These are phyloP conservation scores for Strigomonas culicis DNA, from an alignment of 208 protist species.

Conservation along the genomic window DNA sequence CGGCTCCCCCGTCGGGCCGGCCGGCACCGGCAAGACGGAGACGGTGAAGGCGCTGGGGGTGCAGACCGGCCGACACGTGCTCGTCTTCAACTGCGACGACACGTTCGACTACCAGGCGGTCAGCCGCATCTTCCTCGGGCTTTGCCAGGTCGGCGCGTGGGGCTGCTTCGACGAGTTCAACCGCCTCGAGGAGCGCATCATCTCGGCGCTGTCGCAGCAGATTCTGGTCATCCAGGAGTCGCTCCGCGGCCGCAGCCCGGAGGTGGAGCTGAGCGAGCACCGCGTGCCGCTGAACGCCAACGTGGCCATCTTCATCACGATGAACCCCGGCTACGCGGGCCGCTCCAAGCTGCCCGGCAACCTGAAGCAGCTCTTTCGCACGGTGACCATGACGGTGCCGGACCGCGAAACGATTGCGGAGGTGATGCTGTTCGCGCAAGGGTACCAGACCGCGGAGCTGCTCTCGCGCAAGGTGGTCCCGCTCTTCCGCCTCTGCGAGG, in stretches of 20 bases:
- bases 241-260: constrained; percentile 41
- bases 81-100: constrained; percentile 99
- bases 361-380: constrained; percentile 99
- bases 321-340: constrained; percentile 99
- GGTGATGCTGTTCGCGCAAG: constrained; percentile 99
- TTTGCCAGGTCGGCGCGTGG: constrained; percentile 99
- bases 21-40: constrained; percentile 99
- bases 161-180: constrained; percentile 99
- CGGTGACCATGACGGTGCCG: constrained; percentile 98
- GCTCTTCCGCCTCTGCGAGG: constrained; percentile 97
- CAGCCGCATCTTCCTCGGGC: constrained; percentile 98
- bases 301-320: constrained; percentile 99
- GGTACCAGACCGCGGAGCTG: constrained; percentile 96
- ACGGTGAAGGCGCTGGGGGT: constrained; percentile 98
- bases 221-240: constrained; percentile 98
- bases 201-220: constrained; percentile 99
- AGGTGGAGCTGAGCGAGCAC: constrained; percentile 93
- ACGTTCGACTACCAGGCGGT: constrained; percentile 98
- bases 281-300: constrained; percentile 87
- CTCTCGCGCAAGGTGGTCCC: constrained; percentile 98
- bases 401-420: constrained; percentile 99
- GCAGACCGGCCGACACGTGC: constrained; percentile 97
- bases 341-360: constrained; percentile 99
- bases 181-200: constrained; percentile 98
- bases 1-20: constrained; percentile 97